phyloP scores from a whole-genome alignment of 2,329 filamentous ascomycete genomes.

The Pseudocercospora vitis region DNA sequence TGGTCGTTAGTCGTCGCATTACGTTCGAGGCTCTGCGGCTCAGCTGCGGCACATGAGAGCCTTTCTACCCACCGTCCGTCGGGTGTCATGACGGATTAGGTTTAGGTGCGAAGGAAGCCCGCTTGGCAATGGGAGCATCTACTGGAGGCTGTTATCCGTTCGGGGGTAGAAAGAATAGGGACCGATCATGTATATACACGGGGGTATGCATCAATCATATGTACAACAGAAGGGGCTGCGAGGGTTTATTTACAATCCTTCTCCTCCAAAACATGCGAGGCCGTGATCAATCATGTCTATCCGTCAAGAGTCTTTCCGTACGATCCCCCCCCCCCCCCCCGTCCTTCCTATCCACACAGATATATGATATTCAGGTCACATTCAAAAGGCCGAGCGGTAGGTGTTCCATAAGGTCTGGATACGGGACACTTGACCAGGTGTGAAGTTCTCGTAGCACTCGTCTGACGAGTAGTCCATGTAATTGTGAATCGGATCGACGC shows the following conservation, averaged over 20 bases:
- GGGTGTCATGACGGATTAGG: slow-evolving; percentile 1
- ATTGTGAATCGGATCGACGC: slow-evolving; percentile 56
- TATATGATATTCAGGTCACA: too few relatives aligned
- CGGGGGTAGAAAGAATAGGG: background rate
- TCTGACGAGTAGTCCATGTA: slow-evolving; percentile 62
- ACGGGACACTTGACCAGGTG: slow-evolving; percentile 49
- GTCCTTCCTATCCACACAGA: too few relatives aligned
- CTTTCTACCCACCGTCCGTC: too few relatives aligned
- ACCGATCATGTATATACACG: slow-evolving; percentile 9
- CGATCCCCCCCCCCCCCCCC: too few relatives aligned
- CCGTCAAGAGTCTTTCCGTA: too few relatives aligned
- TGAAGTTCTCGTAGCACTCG: slow-evolving; percentile 56
- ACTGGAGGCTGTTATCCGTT: background rate
- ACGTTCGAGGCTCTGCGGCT: background rate
- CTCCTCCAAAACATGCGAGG: background rate
- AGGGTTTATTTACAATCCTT: slow-evolving; percentile 1
- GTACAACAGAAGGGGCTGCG: slow-evolving; percentile 1
- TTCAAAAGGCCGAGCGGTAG: slow-evolving; percentile 39
- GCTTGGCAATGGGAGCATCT: background rate
- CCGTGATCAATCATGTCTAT: background rate
- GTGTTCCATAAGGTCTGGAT: slow-evolving; percentile 55
- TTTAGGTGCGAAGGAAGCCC: slow-evolving; percentile 2
- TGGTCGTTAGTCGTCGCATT: slow-evolving; percentile 4
- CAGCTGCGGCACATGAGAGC: too few relatives aligned
- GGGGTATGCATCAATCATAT: slow-evolving; percentile 1